Conservation (phyloP, 2,329 filamentous ascomycete genomes). For the Monosporascus sp. region DNA sequence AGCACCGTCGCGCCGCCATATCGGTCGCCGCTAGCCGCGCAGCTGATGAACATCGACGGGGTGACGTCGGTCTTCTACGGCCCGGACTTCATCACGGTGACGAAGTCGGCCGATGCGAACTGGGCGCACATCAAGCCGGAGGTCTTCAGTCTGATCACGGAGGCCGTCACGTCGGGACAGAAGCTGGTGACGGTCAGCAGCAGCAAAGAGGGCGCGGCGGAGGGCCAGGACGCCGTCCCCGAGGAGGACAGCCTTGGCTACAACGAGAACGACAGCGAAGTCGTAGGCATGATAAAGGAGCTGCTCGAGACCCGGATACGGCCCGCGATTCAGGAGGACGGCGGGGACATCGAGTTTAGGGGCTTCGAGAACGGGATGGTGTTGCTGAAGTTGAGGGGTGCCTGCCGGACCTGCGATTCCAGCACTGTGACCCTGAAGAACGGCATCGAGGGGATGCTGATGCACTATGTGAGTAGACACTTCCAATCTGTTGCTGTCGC, state of each 20-base stretch:
- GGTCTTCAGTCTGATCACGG: slow-evolving; percentile 90
- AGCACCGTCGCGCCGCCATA: slow-evolving; percentile 84
- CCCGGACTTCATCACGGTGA: slow-evolving; percentile 92
- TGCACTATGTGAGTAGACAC: slow-evolving; percentile 72
- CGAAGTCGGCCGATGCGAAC: slow-evolving; percentile 78
- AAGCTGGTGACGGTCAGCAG: slow-evolving; percentile 70
- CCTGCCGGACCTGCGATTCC: slow-evolving; percentile 92
- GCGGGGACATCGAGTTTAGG: slow-evolving; percentile 92
- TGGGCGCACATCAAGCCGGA: slow-evolving; percentile 96
- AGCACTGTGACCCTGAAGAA: slow-evolving; percentile 97
- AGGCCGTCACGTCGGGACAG: slow-evolving; percentile 80
- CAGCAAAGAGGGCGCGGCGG: slow-evolving; percentile 47
- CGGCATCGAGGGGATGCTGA: slow-evolving; percentile 97
- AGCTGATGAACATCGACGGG: slow-evolving; percentile 89
- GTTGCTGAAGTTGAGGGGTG: slow-evolving; percentile 80
- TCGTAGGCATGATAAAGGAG: slow-evolving; percentile 98
- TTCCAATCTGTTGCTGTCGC: background rate
- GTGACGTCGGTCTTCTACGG: slow-evolving; percentile 96
- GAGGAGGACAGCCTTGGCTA: slow-evolving; percentile 72
- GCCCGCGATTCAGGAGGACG: slow-evolving; percentile 94
- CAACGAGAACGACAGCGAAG: slow-evolving; percentile 86
- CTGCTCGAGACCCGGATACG: slow-evolving; percentile 90
- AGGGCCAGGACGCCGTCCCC: slow-evolving; percentile 26
- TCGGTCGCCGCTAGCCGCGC: slow-evolving; percentile 83
- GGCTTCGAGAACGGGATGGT: slow-evolving; percentile 86